phyloP scores from a whole-genome alignment of 768 basidiomycete species.

The Tylopilus felleus region DNA sequence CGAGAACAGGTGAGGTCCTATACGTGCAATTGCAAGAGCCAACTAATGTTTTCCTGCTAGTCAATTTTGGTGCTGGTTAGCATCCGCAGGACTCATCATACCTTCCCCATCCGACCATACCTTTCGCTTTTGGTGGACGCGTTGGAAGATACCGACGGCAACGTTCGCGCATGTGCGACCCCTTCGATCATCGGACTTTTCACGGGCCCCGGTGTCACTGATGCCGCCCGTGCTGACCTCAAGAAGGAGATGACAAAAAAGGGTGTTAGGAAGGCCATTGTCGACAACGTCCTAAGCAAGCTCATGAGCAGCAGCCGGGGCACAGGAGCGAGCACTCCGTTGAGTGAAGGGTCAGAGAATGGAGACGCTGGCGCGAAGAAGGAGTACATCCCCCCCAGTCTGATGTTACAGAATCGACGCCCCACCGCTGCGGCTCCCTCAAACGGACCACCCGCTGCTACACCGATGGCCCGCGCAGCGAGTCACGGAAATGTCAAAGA shows the following conservation, averaged over 20 bases:
- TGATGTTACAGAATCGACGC: slow-evolving; percentile 52
- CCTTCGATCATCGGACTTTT: slow-evolving; percentile 82
- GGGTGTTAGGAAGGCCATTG: slow-evolving; percentile 81
- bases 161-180: slow-evolving; percentile 84
- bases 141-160: slow-evolving; percentile 87
- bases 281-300: slow-evolving; percentile 72
- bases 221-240: slow-evolving; percentile 86
- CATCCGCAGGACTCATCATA: slow-evolving; percentile 64
- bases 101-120: slow-evolving; percentile 80
- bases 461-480: slow-evolving; percentile 39
- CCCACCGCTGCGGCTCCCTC: slow-evolving; percentile 38
- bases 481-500: slow-evolving; percentile 52
- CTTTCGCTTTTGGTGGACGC: slow-evolving; percentile 75
- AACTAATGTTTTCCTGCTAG: slow-evolving; percentile 27
- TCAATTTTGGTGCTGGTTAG: slow-evolving; percentile 68
- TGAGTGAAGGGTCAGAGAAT: slow-evolving; percentile 63
- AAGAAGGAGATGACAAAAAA: slow-evolving; percentile 90
- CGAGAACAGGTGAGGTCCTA: slow-evolving; percentile 71
- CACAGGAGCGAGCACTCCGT: slow-evolving; percentile 40
- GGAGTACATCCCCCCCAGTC: slow-evolving; percentile 75
- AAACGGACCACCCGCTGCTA: slow-evolving; percentile 24
- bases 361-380: slow-evolving; percentile 34
- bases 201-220: slow-evolving; percentile 74
- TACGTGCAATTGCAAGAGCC: not conserved
- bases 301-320: slow-evolving; percentile 47